Base-by-base conservation (phyloP, 2,329 filamentous ascomycete genomes). In the Zopfia rhizophila region DNA sequence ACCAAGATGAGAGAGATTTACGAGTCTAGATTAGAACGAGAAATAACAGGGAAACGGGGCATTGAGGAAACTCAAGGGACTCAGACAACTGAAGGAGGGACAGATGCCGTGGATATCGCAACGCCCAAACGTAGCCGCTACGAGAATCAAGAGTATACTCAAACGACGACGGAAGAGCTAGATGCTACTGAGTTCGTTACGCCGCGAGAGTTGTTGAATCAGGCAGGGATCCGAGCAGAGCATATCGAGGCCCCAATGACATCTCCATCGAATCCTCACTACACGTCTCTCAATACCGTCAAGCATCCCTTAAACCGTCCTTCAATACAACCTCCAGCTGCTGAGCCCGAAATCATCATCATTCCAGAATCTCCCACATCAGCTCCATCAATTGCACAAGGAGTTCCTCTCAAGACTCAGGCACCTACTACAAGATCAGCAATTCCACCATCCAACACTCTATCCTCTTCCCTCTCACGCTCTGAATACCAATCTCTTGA, bases 1-100 rank as follows among this genome's bases (percentile, higher is more conserved):
- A 29, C 64, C 5, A 59, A 81, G 42, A 87, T 91, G 80, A 72
- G 77, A 41, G 60, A 66, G 11, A 45, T 69, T n/a, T 62, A 61
- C 24, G 53, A 59, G 31, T 19, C 37, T 2, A 55, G 48, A 21
- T 7, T 50, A 7, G 43, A 49, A n/a, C 17, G 45, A n/a, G 42
- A 56, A 19, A 25, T 43, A 8, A 39, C 35, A 11, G 18, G 33
- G 8, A 58, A 61, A 29, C 47, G 50, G 8, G 24, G 35, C 7
- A 32, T 14, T 17, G 32, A 35, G 8, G 38, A 38, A n/a, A 61
- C 36, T 8, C 58, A 55, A 32, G 8, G 30, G 27, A 44, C 24
- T 8, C 33, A 33, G 28, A 46, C 56, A 8, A 56, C 54, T 8
- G n/a, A 27, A 27, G n/a, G n/a, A 8, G 8, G 8, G 8, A n/a